Evolutionary conservation across 352 stramenopile species (phyloP).

Genomic region (Pythium sp.): DNA sequence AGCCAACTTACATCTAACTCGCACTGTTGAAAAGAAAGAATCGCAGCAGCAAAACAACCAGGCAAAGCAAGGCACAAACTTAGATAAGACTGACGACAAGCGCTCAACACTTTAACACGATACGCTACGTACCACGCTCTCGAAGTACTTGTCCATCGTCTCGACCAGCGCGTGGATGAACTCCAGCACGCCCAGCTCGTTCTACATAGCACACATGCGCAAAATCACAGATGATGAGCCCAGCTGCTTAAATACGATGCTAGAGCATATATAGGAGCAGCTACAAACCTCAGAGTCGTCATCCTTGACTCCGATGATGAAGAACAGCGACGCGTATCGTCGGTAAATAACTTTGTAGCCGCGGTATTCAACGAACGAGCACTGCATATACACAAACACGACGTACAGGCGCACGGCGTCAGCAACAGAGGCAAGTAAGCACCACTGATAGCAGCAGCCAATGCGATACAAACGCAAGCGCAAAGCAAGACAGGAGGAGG

Average conservation of each 20-base stretch:
- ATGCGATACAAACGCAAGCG: not conserved
- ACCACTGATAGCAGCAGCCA: not conserved
- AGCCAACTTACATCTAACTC: constrained; percentile 73
- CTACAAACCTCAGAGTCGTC: constrained; percentile 86
- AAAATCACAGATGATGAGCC: not conserved
- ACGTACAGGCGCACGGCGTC: not conserved
- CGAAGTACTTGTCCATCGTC: constrained; percentile 99
- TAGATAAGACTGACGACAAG: not conserved
- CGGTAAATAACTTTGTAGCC: constrained; percentile 99
- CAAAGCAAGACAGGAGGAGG: not conserved
- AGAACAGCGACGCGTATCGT: constrained; percentile 99
- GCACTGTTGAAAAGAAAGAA: constrained; percentile 37
- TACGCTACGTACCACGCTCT: constrained; percentile 89
- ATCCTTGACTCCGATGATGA: constrained; percentile 99
- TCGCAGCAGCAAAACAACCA: not conserved
- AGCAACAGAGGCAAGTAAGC: not conserved
- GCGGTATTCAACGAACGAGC: constrained; percentile 99
- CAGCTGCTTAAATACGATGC: not conserved
- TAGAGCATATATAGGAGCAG: not conserved
- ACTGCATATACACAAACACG: constrained; percentile 63
- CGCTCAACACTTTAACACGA: constrained; percentile 1
- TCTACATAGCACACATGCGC: constrained; percentile 58
- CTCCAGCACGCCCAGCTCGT: constrained; percentile 99
- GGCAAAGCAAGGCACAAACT: not conserved
- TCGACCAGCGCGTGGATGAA: constrained; percentile 99